Evolutionary conservation across 164 flowering plant genomes (phyloP), one percentile per base, ranked within the genome.

Genomic region (Magnolia changhungtana): DNA sequence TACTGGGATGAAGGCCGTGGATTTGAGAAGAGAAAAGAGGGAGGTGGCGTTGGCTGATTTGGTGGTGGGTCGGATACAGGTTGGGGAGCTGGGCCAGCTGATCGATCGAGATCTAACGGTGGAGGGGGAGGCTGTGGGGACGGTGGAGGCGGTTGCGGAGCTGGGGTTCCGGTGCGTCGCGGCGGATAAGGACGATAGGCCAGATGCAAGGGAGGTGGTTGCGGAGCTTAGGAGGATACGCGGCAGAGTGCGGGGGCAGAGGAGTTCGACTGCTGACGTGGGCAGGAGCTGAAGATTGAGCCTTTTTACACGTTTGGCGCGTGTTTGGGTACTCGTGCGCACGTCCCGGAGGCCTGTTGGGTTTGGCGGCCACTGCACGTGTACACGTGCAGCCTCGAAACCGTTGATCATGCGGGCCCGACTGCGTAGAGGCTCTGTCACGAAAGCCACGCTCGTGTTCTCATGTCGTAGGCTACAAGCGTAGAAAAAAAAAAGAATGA

Each of bases 121-220:
- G 7, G 90, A 83, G 55, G 86, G 82, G 27, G 87, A 77, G 24
- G 71, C 45, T 21, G 58, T 78, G 75, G 70, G 37, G 50, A 49
- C 73, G 16, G 80, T 78, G 50, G 69, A 95, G 16, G 97, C 69
- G 8, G 80, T 73, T 72, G 76, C 98, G 18, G 98, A 95, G 84
- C 82, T 95, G 64, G 96, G 96, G 0, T 95, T 95, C 79, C 78
- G 92, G 72, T 95, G 98, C 78, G 93, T 95, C 0, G 96, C 97
- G 23, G 89, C 87, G 18, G 98, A 95, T 37, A 95, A 91, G 78
- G 98, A 95, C 75, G 98, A 95, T 77, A 85, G 98, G 52, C 97
- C 98, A 1, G 88, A 95, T 72, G 85, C 92, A 2, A 85, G 76
- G 84, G 98, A 91, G 80, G 85, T 92, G 20, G 98, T 86, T 77